phyloP scores from a whole-genome alignment of 192 early-diverging fungal species.

The Podila clonocystis region DNA sequence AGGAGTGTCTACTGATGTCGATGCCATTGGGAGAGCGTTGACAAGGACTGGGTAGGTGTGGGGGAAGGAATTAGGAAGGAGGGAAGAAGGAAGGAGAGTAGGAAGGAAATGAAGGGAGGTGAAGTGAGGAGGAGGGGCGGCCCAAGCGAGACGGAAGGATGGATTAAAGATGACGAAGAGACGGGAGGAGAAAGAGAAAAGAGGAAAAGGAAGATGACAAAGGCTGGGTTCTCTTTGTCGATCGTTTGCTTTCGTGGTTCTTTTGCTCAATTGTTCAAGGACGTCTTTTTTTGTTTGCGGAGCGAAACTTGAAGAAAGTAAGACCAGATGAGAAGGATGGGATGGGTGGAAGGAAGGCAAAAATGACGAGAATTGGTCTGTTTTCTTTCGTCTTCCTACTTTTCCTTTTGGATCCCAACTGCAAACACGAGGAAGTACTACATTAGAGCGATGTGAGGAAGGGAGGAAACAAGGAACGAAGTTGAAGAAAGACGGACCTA shows the following conservation, averaged over 20 bases:
- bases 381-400: no score
- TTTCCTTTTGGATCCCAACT: no score
- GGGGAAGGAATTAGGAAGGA: not conserved
- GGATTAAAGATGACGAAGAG: not conserved
- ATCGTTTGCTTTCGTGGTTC: not conserved
- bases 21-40: not conserved
- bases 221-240: not conserved
- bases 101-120: not conserved
- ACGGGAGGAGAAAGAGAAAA: not conserved
- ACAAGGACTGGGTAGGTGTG: not conserved
- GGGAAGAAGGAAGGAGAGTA: not conserved
- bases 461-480: no score
- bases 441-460: no score
- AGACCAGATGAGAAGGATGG: not conserved
- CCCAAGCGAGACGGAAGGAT: not conserved
- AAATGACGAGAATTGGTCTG: not conserved
- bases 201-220: not conserved
- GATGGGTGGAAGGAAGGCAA: constrained; percentile 4
- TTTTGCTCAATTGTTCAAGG: not conserved
- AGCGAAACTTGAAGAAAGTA: not conserved
- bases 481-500: no score
- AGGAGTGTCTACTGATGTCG: not conserved
- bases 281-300: not conserved
- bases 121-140: not conserved
- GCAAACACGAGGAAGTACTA: no score